These are phyloP conservation scores for Pseudogymnoascus sp. DNA, from an alignment of 2,329 filamentous ascomycete species.

Conservation along the genomic window DNA sequence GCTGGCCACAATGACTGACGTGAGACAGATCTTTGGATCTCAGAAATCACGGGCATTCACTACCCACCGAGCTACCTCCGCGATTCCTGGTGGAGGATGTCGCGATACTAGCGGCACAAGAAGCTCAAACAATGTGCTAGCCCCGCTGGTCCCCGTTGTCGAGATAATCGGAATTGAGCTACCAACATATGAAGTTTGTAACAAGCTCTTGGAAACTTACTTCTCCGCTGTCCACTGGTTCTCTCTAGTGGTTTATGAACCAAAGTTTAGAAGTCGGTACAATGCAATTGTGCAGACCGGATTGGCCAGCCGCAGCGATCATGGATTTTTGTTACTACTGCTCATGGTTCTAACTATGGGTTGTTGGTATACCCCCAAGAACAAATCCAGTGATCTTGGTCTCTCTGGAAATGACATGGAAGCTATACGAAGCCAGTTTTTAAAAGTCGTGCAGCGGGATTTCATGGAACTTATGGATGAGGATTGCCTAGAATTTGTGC, in stretches of 20 bases:
- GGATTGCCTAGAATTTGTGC: slow-evolving; percentile 30
- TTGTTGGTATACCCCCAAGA: slow-evolving; percentile 31
- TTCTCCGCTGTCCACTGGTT: slow-evolving; percentile 37
- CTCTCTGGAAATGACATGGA: slow-evolving; percentile 16
- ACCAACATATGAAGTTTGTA: slow-evolving; percentile 24
- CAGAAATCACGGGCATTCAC: slow-evolving; percentile 22
- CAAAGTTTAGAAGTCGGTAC: slow-evolving; percentile 30
- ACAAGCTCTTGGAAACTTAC: slow-evolving; percentile 32
- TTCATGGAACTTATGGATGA: slow-evolving; percentile 35
- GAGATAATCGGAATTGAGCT: slow-evolving; percentile 23
- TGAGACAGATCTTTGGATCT: slow-evolving; percentile 21
- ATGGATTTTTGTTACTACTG: slow-evolving; percentile 31
- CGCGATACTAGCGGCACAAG: slow-evolving; percentile 7
- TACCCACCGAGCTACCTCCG: slow-evolving; percentile 27
- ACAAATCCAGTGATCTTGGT: slow-evolving; percentile 6
- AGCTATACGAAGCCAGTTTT: not conserved
- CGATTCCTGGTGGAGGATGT: slow-evolving; percentile 28
- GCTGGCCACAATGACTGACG: not conserved
- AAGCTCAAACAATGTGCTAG: slow-evolving; percentile 21
- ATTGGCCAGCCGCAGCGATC: slow-evolving; percentile 27
- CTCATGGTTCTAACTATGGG: slow-evolving; percentile 32
- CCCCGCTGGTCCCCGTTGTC: slow-evolving; percentile 11
- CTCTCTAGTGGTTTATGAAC: slow-evolving; percentile 35
- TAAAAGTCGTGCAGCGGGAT: slow-evolving; percentile 27
- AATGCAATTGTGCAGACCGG: slow-evolving; percentile 27